Evolutionary conservation across 1,284 basidiomycete genomes (phyloP), one percentile per base, ranked within the genome.

Genomic region (Agroathelia rolfsii): DNA sequence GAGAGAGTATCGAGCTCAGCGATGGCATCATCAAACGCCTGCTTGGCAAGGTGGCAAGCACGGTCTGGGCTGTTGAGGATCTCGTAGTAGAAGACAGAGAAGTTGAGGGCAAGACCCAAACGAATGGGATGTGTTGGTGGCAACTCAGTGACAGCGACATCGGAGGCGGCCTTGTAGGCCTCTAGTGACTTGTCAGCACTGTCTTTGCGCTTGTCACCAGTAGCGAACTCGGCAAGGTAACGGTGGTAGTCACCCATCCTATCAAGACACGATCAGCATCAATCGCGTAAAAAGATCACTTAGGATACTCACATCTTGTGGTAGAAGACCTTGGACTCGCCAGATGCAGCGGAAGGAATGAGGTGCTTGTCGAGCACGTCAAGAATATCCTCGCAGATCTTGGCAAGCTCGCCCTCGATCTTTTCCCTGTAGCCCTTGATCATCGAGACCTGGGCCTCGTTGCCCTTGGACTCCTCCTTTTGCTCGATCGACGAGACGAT

Each of bases 171-270:
- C 83, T 98, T 98, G 85, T 98, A 98, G 36, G 94, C 92, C 66
- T 93, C 92, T 52, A 97, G 76, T 15, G 95, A 97, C 74, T 95
- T 95, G 74, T 97, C 93, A 49, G 94, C 90, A 51, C 85, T 88
- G 56, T 90, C 88, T 74, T 95, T 94, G 64, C 94, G 85, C 79
- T 94, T 94, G 68, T 97, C 92, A 52, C 94, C 94, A 36, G 90
- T 93, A 40, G 95, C 94, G 56, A 98, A 98, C 69, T 98, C 94
- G 53, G 95, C 94, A 48, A 98, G 89, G 71, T 97, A 98, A 53
- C 94, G 93, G 77, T 98, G 94, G 71, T 98, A 98, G 67, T 98
- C 95, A 62, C 95, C 94, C 95, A 94, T 98, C 90, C 92, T 95
- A 35, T 21, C 2, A 33, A 2, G 12, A 34, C 27, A 24, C 42